Base-by-base conservation (phyloP, 352 stramenopile species). In the Phytopythium chamaehyphon region DNA sequence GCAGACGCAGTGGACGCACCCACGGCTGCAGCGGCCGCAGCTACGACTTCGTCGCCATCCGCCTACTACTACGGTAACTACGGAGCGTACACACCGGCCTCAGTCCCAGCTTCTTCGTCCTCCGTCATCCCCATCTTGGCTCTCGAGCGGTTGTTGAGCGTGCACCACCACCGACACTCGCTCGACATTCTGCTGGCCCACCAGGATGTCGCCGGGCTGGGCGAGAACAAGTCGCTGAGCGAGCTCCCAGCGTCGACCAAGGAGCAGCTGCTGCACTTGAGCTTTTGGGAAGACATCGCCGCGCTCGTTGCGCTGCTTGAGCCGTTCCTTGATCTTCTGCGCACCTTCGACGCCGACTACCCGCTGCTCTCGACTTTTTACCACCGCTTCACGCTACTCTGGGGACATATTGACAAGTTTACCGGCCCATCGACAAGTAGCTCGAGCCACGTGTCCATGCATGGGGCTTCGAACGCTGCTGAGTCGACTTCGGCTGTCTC, bases 361-460 rank as follows among this genome's bases (percentile, higher is more conserved):
- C 66, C 74, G 26, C 62, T 86, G 40, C 45, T 88, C 15, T 86
- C 72, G 37, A 90, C 71, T 9, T 90, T 88, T 44, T 90, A 88
- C 61, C 74, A 88, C 52, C 69, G 71, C 22, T 90, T 88, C 60
- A 85, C 76, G 23, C 51, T 76, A 40, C 48, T 90, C 23, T 88
- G 79, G 74, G 51, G 52, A 10, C 76, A 90, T 47, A 39, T 90
- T 3, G 67, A 90, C 33, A 86, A 83, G 55, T 83, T 42, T 18
- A 19, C 19, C 6, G 37, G 37, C 12, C n/a, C 37, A 12, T 7
- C 37, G 5, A 9, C 28, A 33, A 9, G 28, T 9, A 9, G 28
- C 28, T 33, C 28, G 28, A 33, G 28, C 28, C 28, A 33, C 28
- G 5, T 9, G 28, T 33, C 28, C 5, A 9, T 33, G 28, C 28